Evolutionary conservation across 2,329 filamentous ascomycete species (phyloP).

Genomic region (Fusarium sp.): DNA sequence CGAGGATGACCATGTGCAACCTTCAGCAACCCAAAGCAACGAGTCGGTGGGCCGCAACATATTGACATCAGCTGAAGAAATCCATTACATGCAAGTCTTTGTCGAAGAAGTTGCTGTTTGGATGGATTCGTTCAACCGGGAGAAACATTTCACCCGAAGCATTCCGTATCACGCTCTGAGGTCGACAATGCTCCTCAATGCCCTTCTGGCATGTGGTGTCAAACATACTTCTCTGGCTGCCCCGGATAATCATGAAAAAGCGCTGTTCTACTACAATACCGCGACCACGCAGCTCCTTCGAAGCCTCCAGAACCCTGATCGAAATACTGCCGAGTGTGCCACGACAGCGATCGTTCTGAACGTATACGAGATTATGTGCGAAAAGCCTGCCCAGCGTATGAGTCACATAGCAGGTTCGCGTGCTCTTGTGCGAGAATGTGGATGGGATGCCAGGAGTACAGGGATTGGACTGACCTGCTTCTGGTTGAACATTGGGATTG

Average conservation of each 20-base stretch:
- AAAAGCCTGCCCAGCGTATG: constrained; percentile 82
- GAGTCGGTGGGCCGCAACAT: constrained; percentile 61
- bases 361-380: constrained; percentile 93
- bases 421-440: constrained; percentile 87
- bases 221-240: constrained; percentile 81
- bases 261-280: constrained; percentile 84
- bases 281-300: constrained; percentile 82
- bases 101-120: constrained; percentile 89
- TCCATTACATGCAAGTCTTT: constrained; percentile 91
- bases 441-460: constrained; percentile 82
- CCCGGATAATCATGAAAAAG: constrained; percentile 79
- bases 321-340: constrained; percentile 85
- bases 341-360: constrained; percentile 89
- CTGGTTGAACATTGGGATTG: constrained; percentile 92
- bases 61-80: constrained; percentile 79
- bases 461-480: constrained; percentile 91
- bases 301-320: constrained; percentile 83
- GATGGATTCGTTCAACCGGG: constrained; percentile 91
- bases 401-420: constrained; percentile 88
- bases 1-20: constrained; percentile 7
- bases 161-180: constrained; percentile 85
- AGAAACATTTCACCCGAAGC: constrained; percentile 86
- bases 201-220: constrained; percentile 88
- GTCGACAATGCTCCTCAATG: constrained; percentile 89
- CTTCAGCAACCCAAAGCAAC: not conserved